Evolutionary conservation across 495 filamentous ascomycete genomes (phyloP).

Genomic region (Apodospora peruviana): DNA sequence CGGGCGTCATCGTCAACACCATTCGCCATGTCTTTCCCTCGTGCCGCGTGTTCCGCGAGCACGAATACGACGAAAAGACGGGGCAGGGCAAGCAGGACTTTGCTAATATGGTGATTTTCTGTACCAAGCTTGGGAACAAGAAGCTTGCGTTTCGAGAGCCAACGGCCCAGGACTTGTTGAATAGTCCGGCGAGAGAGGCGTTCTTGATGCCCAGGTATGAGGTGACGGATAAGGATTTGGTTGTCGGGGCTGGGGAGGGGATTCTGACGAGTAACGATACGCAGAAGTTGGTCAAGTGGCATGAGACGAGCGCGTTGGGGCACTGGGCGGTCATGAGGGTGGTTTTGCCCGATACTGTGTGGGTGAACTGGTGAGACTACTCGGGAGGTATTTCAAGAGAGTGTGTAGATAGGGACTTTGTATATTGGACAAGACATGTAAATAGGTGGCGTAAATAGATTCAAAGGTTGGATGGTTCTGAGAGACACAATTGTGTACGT

Average conservation of each 20-base stretch:
- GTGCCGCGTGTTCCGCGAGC: constrained; percentile 81
- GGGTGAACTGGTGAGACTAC: constrained; percentile 93
- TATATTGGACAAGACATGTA: no score
- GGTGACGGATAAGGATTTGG: constrained; percentile 48
- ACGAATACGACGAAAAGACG: constrained; percentile 33
- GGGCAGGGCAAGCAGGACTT: constrained; percentile 56
- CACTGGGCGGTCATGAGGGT: constrained; percentile 91
- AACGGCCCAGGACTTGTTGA: constrained; percentile 59
- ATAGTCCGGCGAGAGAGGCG: constrained; percentile 59
- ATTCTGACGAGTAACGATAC: constrained; percentile 54
- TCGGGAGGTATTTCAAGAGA: no score
- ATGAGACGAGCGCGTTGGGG: constrained; percentile 65
- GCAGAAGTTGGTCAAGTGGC: constrained; percentile 58
- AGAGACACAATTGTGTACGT: no score
- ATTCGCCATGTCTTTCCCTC: constrained; percentile 67
- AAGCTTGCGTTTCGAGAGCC: constrained; percentile 64
- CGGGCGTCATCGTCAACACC: constrained; percentile 65
- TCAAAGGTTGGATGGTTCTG: no score
- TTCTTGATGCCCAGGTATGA: constrained; percentile 73
- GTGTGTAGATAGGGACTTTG: no score
- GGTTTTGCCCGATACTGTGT: constrained; percentile 71
- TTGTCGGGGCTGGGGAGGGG: constrained; percentile 30
- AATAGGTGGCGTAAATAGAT: no score
- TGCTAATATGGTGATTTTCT: constrained; percentile 84
- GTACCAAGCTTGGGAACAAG: constrained; percentile 42